Base-by-base conservation (phyloP, 1,284 basidiomycete genomes). In the Boletus semigastroideus region DNA sequence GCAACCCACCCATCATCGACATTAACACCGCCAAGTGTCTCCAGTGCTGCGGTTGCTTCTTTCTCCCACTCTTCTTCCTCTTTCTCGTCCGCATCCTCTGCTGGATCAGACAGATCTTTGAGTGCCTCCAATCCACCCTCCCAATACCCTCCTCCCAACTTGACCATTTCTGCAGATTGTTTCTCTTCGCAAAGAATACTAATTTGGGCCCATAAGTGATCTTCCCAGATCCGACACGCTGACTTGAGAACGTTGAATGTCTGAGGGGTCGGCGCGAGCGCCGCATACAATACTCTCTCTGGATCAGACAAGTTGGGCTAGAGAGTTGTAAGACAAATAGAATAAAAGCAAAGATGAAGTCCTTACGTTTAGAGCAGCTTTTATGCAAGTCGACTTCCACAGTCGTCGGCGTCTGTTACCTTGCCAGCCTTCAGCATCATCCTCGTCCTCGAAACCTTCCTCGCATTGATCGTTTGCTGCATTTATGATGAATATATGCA, bases 131-230 rank as follows among this genome's bases (percentile, higher is more conserved):
- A 53, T 1, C 77, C 80, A 28, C 72, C 74, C 51, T 85, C 85
- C 86, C 86, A 89, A 60, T 86, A 88, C 39, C 78, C 76, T 2
- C 77, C 78, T 13, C 79, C 78, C 14, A 87, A 65, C 34, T 72
- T 72, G 5, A 71, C 62, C 60, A 89, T 77, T 62, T 87, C 84
- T 17, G 73, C 74, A 37, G 80, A 84, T 59, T 90, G 78, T 52
- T 86, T 84, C 55, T 91, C 85, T 68, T 98, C 94, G 59, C 93
- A 89, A 30, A 93, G 77, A 42, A 94, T 78, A 61, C 87, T 88
- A 52, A 96, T 78, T 59, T 93, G 87, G 1, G 92, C 92, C 97
- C 96, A 99, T 0, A 98, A 77, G 59, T 94, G 85, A 65, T 99
- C 96, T 66, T 95, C 90, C 94, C 95, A 99, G 25, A 87, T 89